A percentile compares a stretch with the other conserved stretches of the same genome.
phyloP scores from a whole-genome alignment of 2,329 filamentous ascomycete genomes.

The Ascomycota sp. region DNA sequence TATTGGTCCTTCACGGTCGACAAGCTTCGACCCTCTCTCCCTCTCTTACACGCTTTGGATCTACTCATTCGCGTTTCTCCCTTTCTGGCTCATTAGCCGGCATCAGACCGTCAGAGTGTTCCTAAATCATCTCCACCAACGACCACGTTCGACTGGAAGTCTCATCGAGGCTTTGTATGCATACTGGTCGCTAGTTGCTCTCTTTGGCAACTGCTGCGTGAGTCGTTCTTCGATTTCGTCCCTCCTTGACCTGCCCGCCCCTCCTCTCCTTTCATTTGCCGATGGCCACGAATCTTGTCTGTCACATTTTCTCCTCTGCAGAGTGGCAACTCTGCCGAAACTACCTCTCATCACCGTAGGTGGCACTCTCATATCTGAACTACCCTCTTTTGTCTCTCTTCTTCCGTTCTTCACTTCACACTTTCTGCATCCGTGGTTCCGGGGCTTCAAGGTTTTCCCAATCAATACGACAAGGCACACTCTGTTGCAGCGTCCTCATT shows the following conservation, averaged over 20 bases:
- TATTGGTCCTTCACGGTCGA: too few relatives aligned
- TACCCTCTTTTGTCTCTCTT: background rate
- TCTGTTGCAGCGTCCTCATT: too few relatives aligned
- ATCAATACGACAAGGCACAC: too few relatives aligned
- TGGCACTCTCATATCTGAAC: background rate
- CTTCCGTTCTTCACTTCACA: background rate
- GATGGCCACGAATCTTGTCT: background rate
- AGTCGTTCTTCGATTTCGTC: conserved; percentile 5
- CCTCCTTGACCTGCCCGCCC: background rate
- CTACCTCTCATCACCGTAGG: conserved; percentile 1
- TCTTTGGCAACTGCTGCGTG: conserved; percentile 10
- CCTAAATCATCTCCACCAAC: conserved; percentile 3
- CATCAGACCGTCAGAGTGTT: conserved; percentile 2
- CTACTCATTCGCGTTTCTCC: conserved; percentile 2
- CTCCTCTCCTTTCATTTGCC: too few relatives aligned
- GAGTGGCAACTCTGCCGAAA: background rate
- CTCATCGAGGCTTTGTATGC: conserved; percentile 15
- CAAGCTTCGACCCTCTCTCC: too few relatives aligned
- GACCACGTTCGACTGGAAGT: conserved; percentile 6
- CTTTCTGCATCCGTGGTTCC: too few relatives aligned
- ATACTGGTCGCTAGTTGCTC: conserved; percentile 16
- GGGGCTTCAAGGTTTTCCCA: too few relatives aligned
- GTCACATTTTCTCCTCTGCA: background rate
- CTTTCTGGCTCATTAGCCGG: conserved; percentile 2
- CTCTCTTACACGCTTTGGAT: conserved; percentile 1